Conservation (phyloP, 1,284 basidiomycete species). For the Puccinia polysora region DNA sequence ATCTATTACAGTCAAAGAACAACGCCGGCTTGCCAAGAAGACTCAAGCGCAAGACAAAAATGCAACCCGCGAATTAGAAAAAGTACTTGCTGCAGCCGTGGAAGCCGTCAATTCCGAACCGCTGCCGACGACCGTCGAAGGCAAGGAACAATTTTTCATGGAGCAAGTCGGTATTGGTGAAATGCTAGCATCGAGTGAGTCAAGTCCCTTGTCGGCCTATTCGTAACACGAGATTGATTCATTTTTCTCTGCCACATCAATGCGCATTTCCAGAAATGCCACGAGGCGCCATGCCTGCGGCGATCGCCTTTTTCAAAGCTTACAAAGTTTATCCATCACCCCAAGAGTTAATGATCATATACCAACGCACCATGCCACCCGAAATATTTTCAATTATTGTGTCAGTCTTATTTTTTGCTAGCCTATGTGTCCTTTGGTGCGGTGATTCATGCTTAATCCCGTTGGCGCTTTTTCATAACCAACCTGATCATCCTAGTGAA, state of each 20-base stretch:
- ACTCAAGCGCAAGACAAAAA: slow-evolving; percentile 25
- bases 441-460: neutral
- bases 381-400: slow-evolving; percentile 53
- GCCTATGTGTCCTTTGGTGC: neutral
- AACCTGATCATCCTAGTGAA: slow-evolving; percentile 17
- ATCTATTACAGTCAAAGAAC: slow-evolving; percentile 27
- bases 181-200: slow-evolving; percentile 46
- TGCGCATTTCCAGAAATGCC: slow-evolving; percentile 49
- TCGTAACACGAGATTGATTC: neutral
- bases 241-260: neutral
- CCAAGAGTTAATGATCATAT: slow-evolving; percentile 53
- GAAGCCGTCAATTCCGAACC: slow-evolving; percentile 29
- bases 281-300: slow-evolving; percentile 50
- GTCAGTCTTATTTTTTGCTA: slow-evolving; percentile 46
- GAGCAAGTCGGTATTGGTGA: slow-evolving; percentile 52
- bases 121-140: slow-evolving; percentile 34
- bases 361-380: slow-evolving; percentile 52
- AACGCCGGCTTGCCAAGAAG: slow-evolving; percentile 28
- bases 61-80: slow-evolving; percentile 20
- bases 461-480: neutral
- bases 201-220: neutral
- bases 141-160: slow-evolving; percentile 49
- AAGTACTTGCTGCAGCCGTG: slow-evolving; percentile 36
- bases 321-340: slow-evolving; percentile 53
- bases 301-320: slow-evolving; percentile 52